phyloP scores from a whole-genome alignment of 1,284 basidiomycete genomes.

The Ganoderma lingzhi region DNA sequence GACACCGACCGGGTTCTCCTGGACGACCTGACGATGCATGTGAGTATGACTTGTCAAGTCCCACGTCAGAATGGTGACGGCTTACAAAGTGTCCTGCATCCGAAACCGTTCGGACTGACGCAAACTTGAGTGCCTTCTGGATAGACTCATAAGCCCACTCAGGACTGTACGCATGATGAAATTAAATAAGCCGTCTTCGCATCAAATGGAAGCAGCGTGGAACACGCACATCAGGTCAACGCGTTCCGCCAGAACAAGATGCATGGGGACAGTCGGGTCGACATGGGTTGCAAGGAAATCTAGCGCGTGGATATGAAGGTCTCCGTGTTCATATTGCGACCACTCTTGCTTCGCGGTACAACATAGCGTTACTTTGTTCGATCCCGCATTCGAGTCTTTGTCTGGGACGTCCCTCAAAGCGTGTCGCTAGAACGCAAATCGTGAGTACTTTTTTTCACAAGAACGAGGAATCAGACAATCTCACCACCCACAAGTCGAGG shows the following conservation, averaged over 20 bases:
- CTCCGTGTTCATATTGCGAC: conserved; percentile 8
- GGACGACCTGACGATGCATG: conserved; percentile 9
- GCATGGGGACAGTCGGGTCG: background rate
- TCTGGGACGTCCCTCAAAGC: conserved; percentile 13
- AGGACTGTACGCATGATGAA: conserved; percentile 1
- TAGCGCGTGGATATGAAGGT: conserved; percentile 10
- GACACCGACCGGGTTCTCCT: conserved; percentile 13
- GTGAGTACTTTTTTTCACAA: background rate
- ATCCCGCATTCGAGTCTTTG: conserved; percentile 1
- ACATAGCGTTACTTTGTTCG: conserved; percentile 7
- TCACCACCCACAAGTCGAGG: conserved; percentile 23
- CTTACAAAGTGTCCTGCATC: conserved; percentile 15
- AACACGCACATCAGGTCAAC: conserved; percentile 13
- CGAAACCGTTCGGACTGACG: background rate
- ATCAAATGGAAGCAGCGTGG: background rate
- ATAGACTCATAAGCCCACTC: conserved; percentile 7
- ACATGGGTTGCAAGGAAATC: background rate
- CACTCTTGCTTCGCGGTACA: conserved; percentile 17
- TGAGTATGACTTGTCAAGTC: background rate
- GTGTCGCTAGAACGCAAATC: background rate
- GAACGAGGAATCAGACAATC: background rate
- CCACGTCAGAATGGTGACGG: background rate
- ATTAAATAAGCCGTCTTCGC: background rate
- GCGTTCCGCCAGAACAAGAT: conserved; percentile 8
- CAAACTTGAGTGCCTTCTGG: background rate